Conservation (phyloP, 495 filamentous ascomycete species). For the Alectoria sarmentosa region DNA sequence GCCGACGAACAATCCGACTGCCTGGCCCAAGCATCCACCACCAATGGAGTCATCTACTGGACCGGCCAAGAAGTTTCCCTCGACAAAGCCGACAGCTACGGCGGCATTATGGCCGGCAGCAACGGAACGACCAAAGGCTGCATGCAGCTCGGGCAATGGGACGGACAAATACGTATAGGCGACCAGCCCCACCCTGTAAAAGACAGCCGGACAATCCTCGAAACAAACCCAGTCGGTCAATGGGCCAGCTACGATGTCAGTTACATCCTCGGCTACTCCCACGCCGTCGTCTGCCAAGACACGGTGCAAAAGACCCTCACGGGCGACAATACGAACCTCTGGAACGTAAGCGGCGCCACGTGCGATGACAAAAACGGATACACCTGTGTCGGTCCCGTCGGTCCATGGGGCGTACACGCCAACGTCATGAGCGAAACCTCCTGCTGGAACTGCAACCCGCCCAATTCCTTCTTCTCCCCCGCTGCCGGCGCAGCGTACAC, state of each 20-base stretch:
- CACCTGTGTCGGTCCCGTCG: background rate
- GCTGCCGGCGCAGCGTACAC: background rate
- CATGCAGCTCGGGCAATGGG: background rate
- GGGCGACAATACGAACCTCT: background rate
- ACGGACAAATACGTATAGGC: background rate
- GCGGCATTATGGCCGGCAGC: slow-evolving; percentile 1
- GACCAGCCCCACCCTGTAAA: background rate
- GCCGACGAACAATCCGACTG: slow-evolving; percentile 1
- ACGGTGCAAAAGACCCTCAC: background rate
- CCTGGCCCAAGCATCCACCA: background rate
- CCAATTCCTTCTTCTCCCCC: background rate
- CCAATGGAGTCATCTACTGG: slow-evolving; percentile 3
- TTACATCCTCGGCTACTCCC: background rate
- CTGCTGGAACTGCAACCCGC: slow-evolving; percentile 2
- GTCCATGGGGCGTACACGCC: background rate
- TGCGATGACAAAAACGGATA: background rate
- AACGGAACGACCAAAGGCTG: slow-evolving; percentile 1
- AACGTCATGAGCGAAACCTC: background rate
- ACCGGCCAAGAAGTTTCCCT: background rate
- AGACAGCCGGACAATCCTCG: background rate
- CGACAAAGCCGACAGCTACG: background rate
- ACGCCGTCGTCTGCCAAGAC: background rate
- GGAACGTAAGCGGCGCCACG: background rate
- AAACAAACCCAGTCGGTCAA: background rate
- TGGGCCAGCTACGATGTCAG: slow-evolving; percentile 6